Evolutionary conservation across 257 asterid genomes (phyloP).

Genomic region (Eustoma russellianum): DNA sequence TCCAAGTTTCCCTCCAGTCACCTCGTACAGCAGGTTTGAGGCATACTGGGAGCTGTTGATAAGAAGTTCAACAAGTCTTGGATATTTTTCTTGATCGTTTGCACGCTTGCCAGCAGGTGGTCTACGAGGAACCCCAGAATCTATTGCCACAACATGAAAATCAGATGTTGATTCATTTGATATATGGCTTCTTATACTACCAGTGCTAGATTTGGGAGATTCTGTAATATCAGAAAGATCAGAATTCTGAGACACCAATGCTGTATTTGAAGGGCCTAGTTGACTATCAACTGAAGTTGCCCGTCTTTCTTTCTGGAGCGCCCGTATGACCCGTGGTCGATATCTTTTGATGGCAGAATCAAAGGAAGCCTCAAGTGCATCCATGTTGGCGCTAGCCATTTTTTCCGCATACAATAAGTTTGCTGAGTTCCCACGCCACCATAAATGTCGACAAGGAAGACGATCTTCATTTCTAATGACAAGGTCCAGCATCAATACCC

Average conservation of each 20-base stretch:
- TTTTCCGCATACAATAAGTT: conserved; percentile 80
- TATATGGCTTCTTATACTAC: conserved; percentile 44
- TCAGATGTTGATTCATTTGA: conserved; percentile 36
- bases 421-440: conserved; percentile 96
- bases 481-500: conserved; percentile 89
- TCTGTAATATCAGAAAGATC: conserved; percentile 66
- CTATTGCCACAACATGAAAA: conserved; percentile 79
- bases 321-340: conserved; percentile 77
- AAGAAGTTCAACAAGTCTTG: conserved; percentile 88
- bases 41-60: conserved; percentile 79
- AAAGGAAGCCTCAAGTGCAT: conserved; percentile 69
- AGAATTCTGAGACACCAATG: conserved; percentile 56
- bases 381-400: conserved; percentile 41
- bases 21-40: conserved; percentile 58
- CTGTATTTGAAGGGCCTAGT: conserved; percentile 44
- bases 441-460: conserved; percentile 90
- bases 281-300: conserved; percentile 71
- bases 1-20: conserved; percentile 80
- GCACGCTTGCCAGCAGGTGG: conserved; percentile 99
- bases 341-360: conserved; percentile 83
- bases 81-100: conserved; percentile 83
- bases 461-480: conserved; percentile 97
- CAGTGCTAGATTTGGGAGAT: conserved; percentile 63
- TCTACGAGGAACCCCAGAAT: conserved; percentile 94
- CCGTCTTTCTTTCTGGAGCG: conserved; percentile 93